These are phyloP conservation scores for Myxozyma monticola DNA, from an alignment of 805 yeast genomes.

Conservation along the genomic window DNA sequence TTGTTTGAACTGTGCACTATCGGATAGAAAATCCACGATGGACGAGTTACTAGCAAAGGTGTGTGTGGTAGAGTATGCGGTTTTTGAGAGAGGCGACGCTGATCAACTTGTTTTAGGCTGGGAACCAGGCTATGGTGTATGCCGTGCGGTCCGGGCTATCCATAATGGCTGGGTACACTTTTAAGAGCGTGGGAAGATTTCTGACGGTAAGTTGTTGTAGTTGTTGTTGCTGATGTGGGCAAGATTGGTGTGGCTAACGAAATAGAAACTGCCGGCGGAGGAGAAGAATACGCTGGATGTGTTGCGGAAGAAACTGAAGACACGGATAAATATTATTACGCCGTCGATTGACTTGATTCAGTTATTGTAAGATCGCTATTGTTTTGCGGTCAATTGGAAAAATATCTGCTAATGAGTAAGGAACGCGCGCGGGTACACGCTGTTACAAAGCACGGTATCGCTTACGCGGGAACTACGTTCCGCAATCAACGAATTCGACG, in stretches of 20 bases:
- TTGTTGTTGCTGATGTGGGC: no score
- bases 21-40: not conserved
- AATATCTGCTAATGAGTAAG: conserved; percentile 3
- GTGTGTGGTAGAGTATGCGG: not conserved
- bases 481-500: conserved; percentile 61
- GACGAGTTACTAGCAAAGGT: conserved; percentile 13
- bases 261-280: conserved; percentile 46
- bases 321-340: conserved; percentile 60
- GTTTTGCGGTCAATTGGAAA: not conserved
- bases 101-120: no score
- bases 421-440: conserved; percentile 62
- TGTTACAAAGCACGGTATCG: conserved; percentile 53
- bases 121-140: conserved; percentile 75
- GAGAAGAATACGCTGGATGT: conserved; percentile 50
- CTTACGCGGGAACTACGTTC: conserved; percentile 56
- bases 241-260: no score
- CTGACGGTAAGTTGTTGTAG: conserved; percentile 46
- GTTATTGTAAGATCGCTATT: conserved; percentile 40
- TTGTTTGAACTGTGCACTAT: not conserved
- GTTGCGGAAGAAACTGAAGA: conserved; percentile 49
- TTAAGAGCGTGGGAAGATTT: conserved; percentile 59
- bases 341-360: conserved; percentile 68
- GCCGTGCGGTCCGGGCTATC: conserved; percentile 77
- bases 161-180: conserved; percentile 70
- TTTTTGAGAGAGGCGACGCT: no score